These are phyloP conservation scores for Pinus taeda DNA, from an alignment of 75 land plant genomes.

Conservation along the genomic window DNA sequence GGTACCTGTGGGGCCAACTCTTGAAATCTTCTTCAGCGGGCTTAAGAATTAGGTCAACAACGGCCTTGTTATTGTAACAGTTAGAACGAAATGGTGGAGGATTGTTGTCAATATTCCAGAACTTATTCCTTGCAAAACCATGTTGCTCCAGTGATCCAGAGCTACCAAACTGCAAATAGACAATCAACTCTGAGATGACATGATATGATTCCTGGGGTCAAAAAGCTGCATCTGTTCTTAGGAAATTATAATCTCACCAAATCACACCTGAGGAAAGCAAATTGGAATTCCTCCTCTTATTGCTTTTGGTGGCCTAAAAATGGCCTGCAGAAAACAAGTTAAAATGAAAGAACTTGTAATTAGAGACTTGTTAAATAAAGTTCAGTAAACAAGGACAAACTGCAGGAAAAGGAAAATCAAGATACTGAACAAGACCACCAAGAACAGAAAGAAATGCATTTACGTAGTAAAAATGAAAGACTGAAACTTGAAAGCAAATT, in stretches of 20 bases:
- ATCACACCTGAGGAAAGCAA: conserved; percentile 60
- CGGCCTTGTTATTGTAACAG: conserved; percentile 14
- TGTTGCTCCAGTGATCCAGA: conserved; percentile 57
- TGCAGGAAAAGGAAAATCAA: neutral
- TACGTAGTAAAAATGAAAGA: too few species aligned
- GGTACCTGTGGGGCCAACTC: conserved; percentile 51
- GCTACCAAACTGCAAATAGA: conserved; percentile 44
- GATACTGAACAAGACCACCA: neutral
- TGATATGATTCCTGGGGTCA: neutral
- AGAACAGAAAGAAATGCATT: too few species aligned
- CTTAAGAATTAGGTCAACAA: conserved; percentile 33
- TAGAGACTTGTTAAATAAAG: neutral
- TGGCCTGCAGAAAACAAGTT: conserved; percentile 29
- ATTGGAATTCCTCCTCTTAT: conserved; percentile 71
- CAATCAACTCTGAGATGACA: neutral
- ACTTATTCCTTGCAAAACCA: conserved; percentile 66
- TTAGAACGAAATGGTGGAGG: conserved; percentile 43
- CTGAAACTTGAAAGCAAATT: too few species aligned
- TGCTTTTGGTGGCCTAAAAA: conserved; percentile 72
- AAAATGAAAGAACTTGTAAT: neutral
- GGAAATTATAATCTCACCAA: neutral
- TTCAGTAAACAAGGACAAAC: neutral
- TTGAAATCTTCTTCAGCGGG: conserved; percentile 41
- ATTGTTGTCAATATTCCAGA: conserved; percentile 45
- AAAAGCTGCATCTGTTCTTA: neutral